Evolutionary conservation across 2,329 filamentous ascomycete species (phyloP).

Genomic region (Blastomyces parvus): DNA sequence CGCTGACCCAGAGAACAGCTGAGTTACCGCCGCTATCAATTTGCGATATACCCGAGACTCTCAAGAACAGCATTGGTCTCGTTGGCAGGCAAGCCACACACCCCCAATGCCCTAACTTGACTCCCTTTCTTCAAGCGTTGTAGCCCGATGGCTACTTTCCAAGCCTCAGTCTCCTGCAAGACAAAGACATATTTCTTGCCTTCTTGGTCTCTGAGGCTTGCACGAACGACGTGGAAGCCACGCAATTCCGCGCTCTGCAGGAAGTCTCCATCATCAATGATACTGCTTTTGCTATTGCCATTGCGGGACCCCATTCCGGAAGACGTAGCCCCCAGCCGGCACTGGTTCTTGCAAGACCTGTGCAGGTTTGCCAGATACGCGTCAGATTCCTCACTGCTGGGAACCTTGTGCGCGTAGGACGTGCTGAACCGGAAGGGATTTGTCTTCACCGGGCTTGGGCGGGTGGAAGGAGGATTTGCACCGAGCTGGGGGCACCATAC

Average conservation of each 20-base stretch:
- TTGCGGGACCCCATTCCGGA: conserved; percentile 25
- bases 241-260: conserved; percentile 36
- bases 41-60: conserved; percentile 32
- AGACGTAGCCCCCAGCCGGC: conserved; percentile 40
- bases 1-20: neutral
- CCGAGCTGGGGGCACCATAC: conserved; percentile 64
- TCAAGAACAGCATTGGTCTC: conserved; percentile 35
- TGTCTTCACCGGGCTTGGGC: conserved; percentile 21
- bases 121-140: conserved; percentile 47
- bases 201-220: conserved; percentile 49
- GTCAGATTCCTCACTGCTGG: conserved; percentile 58
- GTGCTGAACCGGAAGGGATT: conserved; percentile 35
- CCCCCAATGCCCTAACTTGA: conserved; percentile 46
- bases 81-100: conserved; percentile 42
- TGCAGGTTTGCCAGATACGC: conserved; percentile 54
- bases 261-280: conserved; percentile 17
- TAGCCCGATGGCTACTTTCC: conserved; percentile 53
- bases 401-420: conserved; percentile 42
- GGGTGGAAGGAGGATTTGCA: conserved; percentile 30
- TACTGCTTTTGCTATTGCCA: conserved; percentile 17
- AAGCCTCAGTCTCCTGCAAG: conserved; percentile 49
- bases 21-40: neutral
- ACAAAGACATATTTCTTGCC: conserved; percentile 55
- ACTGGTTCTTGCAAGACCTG: conserved; percentile 55
- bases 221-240: conserved; percentile 48